phyloP scores from a whole-genome alignment of 805 yeast species.

The Kodamaea fukazawae region DNA sequence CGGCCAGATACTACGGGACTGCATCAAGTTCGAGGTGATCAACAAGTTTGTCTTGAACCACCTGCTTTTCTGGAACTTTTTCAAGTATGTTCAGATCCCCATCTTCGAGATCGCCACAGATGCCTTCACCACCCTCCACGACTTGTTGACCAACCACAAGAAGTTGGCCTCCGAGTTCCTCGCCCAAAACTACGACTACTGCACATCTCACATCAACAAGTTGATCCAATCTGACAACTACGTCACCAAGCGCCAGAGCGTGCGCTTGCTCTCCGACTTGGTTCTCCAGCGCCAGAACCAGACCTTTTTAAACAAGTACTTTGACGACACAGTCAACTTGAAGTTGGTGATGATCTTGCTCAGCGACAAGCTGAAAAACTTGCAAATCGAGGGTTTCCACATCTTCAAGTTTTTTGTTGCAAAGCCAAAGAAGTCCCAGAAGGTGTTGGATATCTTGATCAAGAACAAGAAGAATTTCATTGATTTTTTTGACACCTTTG shows the following conservation, averaged over 20 bases:
- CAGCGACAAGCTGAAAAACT: constrained; percentile 84
- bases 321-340: constrained; percentile 76
- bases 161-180: constrained; percentile 71
- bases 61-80: constrained; percentile 75
- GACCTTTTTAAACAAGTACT: constrained; percentile 69
- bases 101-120: constrained; percentile 91
- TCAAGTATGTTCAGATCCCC: constrained; percentile 69
- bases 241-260: constrained; percentile 89
- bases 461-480: constrained; percentile 80
- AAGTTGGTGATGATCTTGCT: constrained; percentile 82
- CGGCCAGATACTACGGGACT: constrained; percentile 81
- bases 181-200: constrained; percentile 50
- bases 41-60: constrained; percentile 58
- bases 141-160: constrained; percentile 67
- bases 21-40: constrained; percentile 73
- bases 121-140: constrained; percentile 74
- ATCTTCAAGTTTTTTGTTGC: constrained; percentile 95
- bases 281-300: constrained; percentile 71
- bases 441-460: constrained; percentile 73
- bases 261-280: constrained; percentile 69
- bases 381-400: constrained; percentile 88
- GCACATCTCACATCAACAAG: constrained; percentile 62
- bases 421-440: constrained; percentile 84
- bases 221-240: constrained; percentile 77
- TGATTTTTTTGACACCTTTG: constrained; percentile 64